Evolutionary conservation across 2,329 filamentous ascomycete genomes (phyloP).

Genomic region (Ophiostoma tasmaniense): DNA sequence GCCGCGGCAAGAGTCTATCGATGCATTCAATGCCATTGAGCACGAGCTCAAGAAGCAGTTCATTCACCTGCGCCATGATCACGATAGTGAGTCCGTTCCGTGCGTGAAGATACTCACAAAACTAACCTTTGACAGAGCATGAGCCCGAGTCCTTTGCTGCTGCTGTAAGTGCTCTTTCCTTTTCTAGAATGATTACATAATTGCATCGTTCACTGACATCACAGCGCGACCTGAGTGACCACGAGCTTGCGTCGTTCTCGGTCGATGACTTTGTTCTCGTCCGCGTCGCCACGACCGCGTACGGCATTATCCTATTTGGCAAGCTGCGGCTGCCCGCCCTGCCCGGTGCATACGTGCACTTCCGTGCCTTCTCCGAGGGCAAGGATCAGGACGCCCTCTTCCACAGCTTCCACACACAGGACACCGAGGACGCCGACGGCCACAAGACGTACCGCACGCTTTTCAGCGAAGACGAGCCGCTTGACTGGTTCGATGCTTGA

Average conservation of each 20-base stretch:
- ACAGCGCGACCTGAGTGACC: slow-evolving; percentile 29
- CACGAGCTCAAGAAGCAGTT: slow-evolving; percentile 44
- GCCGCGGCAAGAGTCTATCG: slow-evolving; percentile 43
- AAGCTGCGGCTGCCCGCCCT: slow-evolving; percentile 39
- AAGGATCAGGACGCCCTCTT: slow-evolving; percentile 34
- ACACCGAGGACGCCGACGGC: slow-evolving; percentile 32
- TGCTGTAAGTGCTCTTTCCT: slow-evolving; percentile 28
- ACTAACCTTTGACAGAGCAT: slow-evolving; percentile 34
- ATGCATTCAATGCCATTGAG: slow-evolving; percentile 41
- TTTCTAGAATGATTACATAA: background rate
- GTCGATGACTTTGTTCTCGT: slow-evolving; percentile 36
- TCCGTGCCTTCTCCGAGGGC: slow-evolving; percentile 39
- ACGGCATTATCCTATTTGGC: slow-evolving; percentile 42
- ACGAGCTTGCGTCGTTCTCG: slow-evolving; percentile 31
- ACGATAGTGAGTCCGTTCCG: slow-evolving; percentile 23
- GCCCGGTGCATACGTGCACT: slow-evolving; percentile 36
- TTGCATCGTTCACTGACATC: background rate
- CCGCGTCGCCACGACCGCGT: slow-evolving; percentile 38
- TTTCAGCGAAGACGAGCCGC: slow-evolving; percentile 37
- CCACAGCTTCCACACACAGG: slow-evolving; percentile 41
- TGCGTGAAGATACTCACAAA: background rate
- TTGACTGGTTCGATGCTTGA: slow-evolving; percentile 48
- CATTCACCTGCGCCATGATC: slow-evolving; percentile 39
- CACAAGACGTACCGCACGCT: slow-evolving; percentile 38
- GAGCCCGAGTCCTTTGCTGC: slow-evolving; percentile 45